Conservation (phyloP, 768 basidiomycete species). For the Tricholoma furcatifolium region DNA sequence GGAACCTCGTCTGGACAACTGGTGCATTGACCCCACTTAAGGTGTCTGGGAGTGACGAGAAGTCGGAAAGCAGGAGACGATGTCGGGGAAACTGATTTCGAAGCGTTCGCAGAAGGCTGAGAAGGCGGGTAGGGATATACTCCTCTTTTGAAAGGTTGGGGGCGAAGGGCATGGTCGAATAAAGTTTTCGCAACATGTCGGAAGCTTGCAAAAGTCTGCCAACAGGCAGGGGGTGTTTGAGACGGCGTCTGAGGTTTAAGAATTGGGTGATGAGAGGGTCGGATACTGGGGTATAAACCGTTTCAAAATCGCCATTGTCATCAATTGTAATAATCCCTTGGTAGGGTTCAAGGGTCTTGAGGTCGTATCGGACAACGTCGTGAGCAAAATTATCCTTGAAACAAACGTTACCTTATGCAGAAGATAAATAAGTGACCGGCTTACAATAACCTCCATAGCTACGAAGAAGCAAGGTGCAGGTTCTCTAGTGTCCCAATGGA, state of each 20-base stretch:
- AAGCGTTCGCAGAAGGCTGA: constrained; percentile 81
- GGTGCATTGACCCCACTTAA: constrained; percentile 79
- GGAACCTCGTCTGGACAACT: constrained; percentile 93
- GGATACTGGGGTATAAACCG: constrained; percentile 77
- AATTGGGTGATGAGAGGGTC: constrained; percentile 85
- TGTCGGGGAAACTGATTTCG: constrained; percentile 87
- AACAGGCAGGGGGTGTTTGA: constrained; percentile 58
- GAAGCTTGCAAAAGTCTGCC: constrained; percentile 54
- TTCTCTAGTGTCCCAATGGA: constrained; percentile 77
- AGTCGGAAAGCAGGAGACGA: constrained; percentile 93
- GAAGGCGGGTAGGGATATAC: constrained; percentile 89
- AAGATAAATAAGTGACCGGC: constrained; percentile 26
- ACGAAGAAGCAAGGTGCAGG: constrained; percentile 88
- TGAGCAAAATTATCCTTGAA: constrained; percentile 93
- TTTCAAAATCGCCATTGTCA: constrained; percentile 76
- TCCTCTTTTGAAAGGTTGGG: constrained; percentile 87
- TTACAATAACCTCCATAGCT: constrained; percentile 92
- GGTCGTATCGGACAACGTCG: constrained; percentile 90
- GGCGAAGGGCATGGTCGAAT: constrained; percentile 77
- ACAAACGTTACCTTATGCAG: not conserved
- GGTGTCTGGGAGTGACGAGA: constrained; percentile 82
- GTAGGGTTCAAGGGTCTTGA: constrained; percentile 73
- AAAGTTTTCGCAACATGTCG: constrained; percentile 59
- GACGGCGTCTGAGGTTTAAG: constrained; percentile 62
- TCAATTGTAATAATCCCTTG: constrained; percentile 84